phyloP scores from a whole-genome alignment of 1,284 basidiomycete species.

The Takashimella tepidaria region DNA sequence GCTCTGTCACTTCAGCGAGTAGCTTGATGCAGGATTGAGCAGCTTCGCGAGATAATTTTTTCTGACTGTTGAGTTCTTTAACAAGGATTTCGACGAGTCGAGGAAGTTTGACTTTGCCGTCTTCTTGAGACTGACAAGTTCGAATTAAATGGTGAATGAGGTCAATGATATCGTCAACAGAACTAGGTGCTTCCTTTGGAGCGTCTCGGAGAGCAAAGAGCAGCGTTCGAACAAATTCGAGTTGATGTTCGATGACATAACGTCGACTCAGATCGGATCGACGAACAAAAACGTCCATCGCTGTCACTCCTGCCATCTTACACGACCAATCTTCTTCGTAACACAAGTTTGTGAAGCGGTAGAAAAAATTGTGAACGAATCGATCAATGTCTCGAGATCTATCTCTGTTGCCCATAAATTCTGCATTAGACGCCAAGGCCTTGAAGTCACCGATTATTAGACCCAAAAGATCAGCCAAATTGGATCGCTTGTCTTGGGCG shows the following conservation, averaged over 20 bases:
- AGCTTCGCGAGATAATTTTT: constrained; percentile 76
- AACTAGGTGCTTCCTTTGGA: constrained; percentile 79
- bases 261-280: constrained; percentile 66
- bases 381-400: constrained; percentile 47
- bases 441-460: constrained; percentile 66
- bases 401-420: constrained; percentile 53
- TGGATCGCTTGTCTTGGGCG: constrained; percentile 57
- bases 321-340: constrained; percentile 81
- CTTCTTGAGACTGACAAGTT: constrained; percentile 56
- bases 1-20: constrained; percentile 68
- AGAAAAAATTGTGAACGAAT: constrained; percentile 70
- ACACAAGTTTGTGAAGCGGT: constrained; percentile 74
- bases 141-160: constrained; percentile 73
- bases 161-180: constrained; percentile 73
- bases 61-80: constrained; percentile 82
- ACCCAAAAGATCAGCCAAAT: constrained; percentile 59
- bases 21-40: constrained; percentile 78
- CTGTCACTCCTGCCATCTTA: constrained; percentile 80
- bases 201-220: constrained; percentile 94
- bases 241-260: constrained; percentile 83
- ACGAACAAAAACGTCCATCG: constrained; percentile 70
- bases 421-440: constrained; percentile 50
- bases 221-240: constrained; percentile 85
- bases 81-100: constrained; percentile 79
- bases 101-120: constrained; percentile 41